Percentiles rank a stretch among this genome's conserved stretches.
Evolutionary conservation across 352 stramenopile species (phyloP).

Genomic region (Achlya hypogyna): DNA sequence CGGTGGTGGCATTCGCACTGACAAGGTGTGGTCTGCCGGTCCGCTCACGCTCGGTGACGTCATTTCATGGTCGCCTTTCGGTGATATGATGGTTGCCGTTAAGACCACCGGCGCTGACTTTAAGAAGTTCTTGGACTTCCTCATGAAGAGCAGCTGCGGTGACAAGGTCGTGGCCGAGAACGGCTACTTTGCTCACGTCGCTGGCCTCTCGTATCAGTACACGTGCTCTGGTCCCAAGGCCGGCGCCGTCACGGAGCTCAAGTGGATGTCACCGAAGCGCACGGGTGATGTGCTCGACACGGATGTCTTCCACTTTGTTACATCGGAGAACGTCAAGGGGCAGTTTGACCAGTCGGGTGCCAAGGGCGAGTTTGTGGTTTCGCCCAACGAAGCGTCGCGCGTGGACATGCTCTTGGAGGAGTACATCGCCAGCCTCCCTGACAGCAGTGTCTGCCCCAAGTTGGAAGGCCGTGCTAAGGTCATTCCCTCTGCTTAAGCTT

Average conservation of each 20-base stretch:
- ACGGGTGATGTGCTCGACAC: conserved; percentile 39
- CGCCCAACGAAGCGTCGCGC: conserved; percentile 37
- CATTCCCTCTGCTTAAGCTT: not conserved
- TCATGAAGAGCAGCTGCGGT: conserved; percentile 46
- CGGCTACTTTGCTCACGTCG: conserved; percentile 53
- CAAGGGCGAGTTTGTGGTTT: conserved; percentile 40
- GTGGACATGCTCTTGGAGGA: conserved; percentile 37
- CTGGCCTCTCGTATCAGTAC: conserved; percentile 59
- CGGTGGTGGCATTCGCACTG: conserved; percentile 52
- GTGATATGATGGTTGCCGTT: conserved; percentile 54
- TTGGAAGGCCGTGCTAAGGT: conserved; percentile 6
- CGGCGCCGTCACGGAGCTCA: conserved; percentile 35
- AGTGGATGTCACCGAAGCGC: conserved; percentile 43
- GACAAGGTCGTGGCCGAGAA: conserved; percentile 36
- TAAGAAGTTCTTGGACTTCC: conserved; percentile 46
- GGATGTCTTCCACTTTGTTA: conserved; percentile 45
- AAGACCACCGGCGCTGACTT: conserved; percentile 44
- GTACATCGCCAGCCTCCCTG: conserved; percentile 28
- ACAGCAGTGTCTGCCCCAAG: conserved; percentile 24
- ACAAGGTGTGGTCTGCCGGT: conserved; percentile 43
- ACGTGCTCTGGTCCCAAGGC: conserved; percentile 33
- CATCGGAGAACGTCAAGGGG: conserved; percentile 48
- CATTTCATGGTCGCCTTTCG: conserved; percentile 56
- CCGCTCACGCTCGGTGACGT: conserved; percentile 44
- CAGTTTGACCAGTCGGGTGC: not conserved